Base-by-base conservation (phyloP, 2,329 filamentous ascomycete species). In the Aspergillus cejpii region DNA sequence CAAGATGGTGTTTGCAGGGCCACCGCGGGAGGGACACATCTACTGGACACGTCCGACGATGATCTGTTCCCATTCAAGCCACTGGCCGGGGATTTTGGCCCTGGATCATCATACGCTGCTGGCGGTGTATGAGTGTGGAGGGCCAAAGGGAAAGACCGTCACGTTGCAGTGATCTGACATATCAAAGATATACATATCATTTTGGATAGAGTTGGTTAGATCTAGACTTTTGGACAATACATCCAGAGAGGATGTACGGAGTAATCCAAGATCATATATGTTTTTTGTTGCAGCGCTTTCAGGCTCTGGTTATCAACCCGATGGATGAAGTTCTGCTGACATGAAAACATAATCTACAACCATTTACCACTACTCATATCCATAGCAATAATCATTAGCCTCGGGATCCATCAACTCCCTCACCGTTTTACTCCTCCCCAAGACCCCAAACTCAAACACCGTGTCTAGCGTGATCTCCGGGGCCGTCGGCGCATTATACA, bases 61-160 rank as follows among this genome's bases (percentile, higher is more conserved):
- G 7, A 53, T 71, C 11, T 61, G 61, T 11, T 48, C 54, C 7
- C 56, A 59, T 31, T 46, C 53, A n/a, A 62, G 63, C 34, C 62
- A 59, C 27, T 72, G 69, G 69, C 69, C 68, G 0, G 67, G 69
- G 0, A 55, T 71, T 14, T 52, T 66, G 38, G 36, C 55, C 0
- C 19, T 62, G 15, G 58, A 62, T 41, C 41, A 51, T 7, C 48
- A 50, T 11, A 57, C 44, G 2, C 41, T 59, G 12, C 41, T 64
- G 54, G 59, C 54, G n/a, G 55, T 55, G 10, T 63, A 62, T 47
- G 60, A 63, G 31, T 55, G 54, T 34, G 52, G 53, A 0, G 60
- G 59, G 7, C 59, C 61, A 5, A 53, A 52, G 41, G 59, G 44
- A 5, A 60, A 53, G 47, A 47, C 52, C 1, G 55, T 63, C 23